Evolutionary conservation across 768 basidiomycete species (phyloP).

Genomic region (Trametes meyenii): DNA sequence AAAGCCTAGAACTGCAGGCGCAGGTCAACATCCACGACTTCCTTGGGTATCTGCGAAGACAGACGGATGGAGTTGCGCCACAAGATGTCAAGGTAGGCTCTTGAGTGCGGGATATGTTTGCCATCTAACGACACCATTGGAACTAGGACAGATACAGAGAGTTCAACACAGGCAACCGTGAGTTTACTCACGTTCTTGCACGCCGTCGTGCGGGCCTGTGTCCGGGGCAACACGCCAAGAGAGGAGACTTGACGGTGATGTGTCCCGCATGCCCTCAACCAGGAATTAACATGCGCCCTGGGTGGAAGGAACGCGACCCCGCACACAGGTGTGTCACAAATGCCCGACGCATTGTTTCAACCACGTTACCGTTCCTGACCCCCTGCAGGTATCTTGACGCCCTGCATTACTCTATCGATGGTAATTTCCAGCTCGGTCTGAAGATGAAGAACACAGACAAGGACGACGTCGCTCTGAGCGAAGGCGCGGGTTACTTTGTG

Average conservation of each 20-base stretch:
- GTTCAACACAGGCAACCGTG: background rate
- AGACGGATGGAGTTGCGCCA: background rate
- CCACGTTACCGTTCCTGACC: background rate
- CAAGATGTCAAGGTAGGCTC: background rate
- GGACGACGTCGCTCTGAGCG: constrained; percentile 16
- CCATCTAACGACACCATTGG: background rate
- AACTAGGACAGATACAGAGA: constrained; percentile 13
- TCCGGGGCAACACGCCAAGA: background rate
- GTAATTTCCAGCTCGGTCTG: constrained; percentile 21
- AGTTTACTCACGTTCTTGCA: background rate
- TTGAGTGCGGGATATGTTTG: background rate
- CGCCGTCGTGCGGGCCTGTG: background rate
- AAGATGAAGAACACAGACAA: constrained; percentile 16
- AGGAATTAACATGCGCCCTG: constrained; percentile 22
- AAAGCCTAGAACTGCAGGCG: too few species aligned
- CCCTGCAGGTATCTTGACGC: constrained; percentile 19
- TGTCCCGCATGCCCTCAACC: constrained; percentile 33
- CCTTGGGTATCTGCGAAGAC: background rate
- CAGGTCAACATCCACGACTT: constrained; percentile 17
- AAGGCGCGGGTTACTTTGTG: constrained; percentile 21
- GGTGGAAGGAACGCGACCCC: constrained; percentile 14
- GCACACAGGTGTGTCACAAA: background rate
- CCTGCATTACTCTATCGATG: constrained; percentile 15
- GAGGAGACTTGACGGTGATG: constrained; percentile 16
- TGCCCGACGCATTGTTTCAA: too few species aligned